These are phyloP conservation scores for Hygrocybe coccinea DNA, from an alignment of 768 basidiomycete species.

Conservation along the genomic window DNA sequence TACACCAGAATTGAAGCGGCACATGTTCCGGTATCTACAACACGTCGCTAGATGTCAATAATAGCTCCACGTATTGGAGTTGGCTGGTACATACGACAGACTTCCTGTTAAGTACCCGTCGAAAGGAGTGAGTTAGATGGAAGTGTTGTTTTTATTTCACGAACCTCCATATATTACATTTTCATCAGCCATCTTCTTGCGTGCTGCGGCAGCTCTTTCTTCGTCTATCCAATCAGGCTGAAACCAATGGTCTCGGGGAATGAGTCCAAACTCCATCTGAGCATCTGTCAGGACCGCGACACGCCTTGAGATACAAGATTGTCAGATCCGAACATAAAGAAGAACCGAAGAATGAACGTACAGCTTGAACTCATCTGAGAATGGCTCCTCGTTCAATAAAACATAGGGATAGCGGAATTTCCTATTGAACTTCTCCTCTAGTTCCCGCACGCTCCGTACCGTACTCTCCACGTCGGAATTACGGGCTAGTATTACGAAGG, in stretches of 20 bases:
- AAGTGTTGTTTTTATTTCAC: conserved; percentile 10
- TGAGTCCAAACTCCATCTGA: conserved; percentile 52
- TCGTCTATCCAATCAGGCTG: conserved; percentile 81
- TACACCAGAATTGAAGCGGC: conserved; percentile 67
- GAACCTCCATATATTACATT: conserved; percentile 42
- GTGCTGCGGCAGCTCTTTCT: conserved; percentile 47
- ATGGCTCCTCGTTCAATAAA: conserved; percentile 82
- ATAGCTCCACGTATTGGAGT: not conserved
- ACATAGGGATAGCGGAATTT: conserved; percentile 80
- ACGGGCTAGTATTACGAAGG: conserved; percentile 51
- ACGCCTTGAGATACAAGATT: conserved; percentile 13
- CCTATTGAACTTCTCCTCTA: conserved; percentile 81
- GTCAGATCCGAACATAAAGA: not conserved
- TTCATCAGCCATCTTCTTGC: conserved; percentile 57
- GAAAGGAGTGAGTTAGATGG: not conserved
- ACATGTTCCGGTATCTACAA: conserved; percentile 70
- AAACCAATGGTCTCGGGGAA: conserved; percentile 66
- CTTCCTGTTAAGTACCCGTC: conserved; percentile 16
- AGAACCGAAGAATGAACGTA: conserved; percentile 23
- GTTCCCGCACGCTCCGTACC: conserved; percentile 59
- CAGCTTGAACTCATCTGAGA: conserved; percentile 70
- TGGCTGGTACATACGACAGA: conserved; percentile 26
- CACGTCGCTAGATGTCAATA: conserved; percentile 11
- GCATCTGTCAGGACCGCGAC: conserved; percentile 23
- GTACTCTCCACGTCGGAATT: conserved; percentile 60